Percentiles rank a stretch among this genome's conserved stretches.
Evolutionary conservation across 306 rosid genomes (phyloP).

Genomic region (Delonix regia): DNA sequence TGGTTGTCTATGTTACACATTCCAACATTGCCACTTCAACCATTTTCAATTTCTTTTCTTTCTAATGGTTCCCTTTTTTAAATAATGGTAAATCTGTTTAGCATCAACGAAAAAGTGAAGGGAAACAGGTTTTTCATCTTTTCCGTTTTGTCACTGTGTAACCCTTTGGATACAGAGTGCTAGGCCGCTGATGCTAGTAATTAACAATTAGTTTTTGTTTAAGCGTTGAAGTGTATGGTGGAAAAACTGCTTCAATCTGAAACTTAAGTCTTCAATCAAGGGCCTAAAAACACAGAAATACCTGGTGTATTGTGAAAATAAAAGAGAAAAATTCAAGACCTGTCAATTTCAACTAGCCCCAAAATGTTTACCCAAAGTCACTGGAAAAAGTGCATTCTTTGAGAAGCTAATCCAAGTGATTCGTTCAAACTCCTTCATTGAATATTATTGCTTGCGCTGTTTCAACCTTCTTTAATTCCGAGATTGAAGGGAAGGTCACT

Average conservation of each 20-base stretch:
- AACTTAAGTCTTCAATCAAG: neutral
- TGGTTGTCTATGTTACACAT: neutral
- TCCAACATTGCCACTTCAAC: neutral
- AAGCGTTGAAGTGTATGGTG: neutral
- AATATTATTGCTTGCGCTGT: neutral
- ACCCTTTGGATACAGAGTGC: neutral
- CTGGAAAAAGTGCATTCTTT: neutral
- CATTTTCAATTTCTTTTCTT: neutral
- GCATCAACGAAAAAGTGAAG: neutral
- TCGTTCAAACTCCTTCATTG: neutral
- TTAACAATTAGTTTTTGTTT: neutral
- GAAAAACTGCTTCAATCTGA: neutral
- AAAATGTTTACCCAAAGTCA: neutral
- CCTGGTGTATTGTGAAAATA: too few species aligned
- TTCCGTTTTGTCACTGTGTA: neutral
- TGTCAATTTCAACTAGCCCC: neutral
- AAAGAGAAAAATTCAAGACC: neutral
- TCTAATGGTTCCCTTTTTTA: neutral
- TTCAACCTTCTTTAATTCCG: neutral
- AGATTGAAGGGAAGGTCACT: conserved; percentile 49
- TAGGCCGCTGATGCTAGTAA: neutral
- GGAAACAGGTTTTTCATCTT: neutral
- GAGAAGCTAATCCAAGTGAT: neutral
- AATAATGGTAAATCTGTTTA: neutral
- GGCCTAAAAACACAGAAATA: neutral